Conservation (phyloP, 2,329 filamentous ascomycete genomes). For the Colletotrichum coccodes region DNA sequence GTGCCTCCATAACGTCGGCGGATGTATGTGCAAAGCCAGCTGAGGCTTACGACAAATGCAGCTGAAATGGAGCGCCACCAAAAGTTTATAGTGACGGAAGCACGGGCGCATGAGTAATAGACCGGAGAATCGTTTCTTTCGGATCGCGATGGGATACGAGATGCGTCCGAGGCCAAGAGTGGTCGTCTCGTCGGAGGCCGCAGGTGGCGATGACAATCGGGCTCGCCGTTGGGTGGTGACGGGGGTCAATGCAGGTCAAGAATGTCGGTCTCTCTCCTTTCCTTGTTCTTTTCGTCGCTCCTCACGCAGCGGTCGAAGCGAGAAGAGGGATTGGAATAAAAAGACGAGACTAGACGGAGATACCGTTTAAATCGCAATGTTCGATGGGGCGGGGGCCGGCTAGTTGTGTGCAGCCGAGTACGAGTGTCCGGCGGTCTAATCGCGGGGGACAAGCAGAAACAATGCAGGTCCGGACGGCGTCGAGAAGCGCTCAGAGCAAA, state of each 20-base stretch:
- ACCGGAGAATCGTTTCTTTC: neutral
- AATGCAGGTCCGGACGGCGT: constrained; percentile 26
- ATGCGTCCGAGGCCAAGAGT: constrained; percentile 23
- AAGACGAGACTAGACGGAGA: constrained; percentile 11
- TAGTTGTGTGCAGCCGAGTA: neutral
- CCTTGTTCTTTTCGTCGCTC: neutral
- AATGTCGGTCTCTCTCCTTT: neutral
- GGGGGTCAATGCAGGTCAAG: constrained; percentile 9
- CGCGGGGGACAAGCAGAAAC: constrained; percentile 25
- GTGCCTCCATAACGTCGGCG: constrained; percentile 46
- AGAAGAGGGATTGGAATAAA: constrained; percentile 1
- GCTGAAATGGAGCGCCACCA: constrained; percentile 26
- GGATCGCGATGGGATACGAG: constrained; percentile 22
- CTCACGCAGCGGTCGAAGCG: neutral
- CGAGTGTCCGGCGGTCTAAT: constrained; percentile 22
- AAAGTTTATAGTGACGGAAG: constrained; percentile 29
- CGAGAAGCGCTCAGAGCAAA: constrained; percentile 18
- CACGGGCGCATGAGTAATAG: constrained; percentile 30
- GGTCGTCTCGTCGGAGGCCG: constrained; percentile 23
- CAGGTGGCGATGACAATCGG: constrained; percentile 23
- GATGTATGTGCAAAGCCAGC: constrained; percentile 24
- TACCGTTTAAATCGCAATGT: neutral
- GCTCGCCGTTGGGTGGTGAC: constrained; percentile 24
- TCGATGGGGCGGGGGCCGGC: neutral
- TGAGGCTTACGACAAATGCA: constrained; percentile 13